A percentile compares a stretch with the other conserved stretches of the same genome.
Conservation (phyloP, 179 eudicot genomes). For the Pouteria campechiana region DNA sequence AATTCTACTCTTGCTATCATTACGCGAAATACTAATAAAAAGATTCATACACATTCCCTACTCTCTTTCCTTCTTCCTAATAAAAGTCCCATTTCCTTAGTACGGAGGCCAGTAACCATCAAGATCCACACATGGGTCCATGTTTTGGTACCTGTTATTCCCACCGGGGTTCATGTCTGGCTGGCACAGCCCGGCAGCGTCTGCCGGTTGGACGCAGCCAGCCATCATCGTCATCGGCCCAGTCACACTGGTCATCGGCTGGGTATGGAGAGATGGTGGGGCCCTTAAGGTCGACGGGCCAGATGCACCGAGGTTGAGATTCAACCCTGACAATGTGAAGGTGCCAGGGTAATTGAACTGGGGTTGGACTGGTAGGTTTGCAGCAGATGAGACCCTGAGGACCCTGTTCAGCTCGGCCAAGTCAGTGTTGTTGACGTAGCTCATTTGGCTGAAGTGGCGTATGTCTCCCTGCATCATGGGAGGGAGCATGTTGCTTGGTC, state of each 20-base stretch:
- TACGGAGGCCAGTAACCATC: constrained; percentile 64
- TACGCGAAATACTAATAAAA: too few species aligned
- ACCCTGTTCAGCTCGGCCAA: constrained; percentile 34
- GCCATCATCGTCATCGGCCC: constrained; percentile 21
- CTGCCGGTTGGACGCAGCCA: constrained; percentile 1
- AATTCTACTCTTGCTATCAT: too few species aligned
- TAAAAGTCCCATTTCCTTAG: too few species aligned
- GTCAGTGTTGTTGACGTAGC: constrained; percentile 38
- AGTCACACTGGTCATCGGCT: constrained; percentile 17
- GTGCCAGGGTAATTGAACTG: constrained; percentile 27
- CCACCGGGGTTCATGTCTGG: constrained; percentile 23
- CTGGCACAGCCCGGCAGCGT: constrained; percentile 21
- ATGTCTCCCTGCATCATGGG: constrained; percentile 31
- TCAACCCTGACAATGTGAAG: constrained; percentile 54
- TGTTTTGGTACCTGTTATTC: constrained; percentile 29
- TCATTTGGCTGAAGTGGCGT: constrained; percentile 18
- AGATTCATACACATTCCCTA: too few species aligned
- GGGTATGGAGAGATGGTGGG: constrained; percentile 4
- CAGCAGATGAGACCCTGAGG: constrained; percentile 16
- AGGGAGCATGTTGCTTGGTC: constrained; percentile 14
- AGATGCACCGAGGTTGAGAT: constrained; percentile 48
- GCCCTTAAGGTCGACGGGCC: constrained; percentile 26
- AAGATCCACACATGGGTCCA: constrained; percentile 56
- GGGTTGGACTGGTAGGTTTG: constrained; percentile 17
- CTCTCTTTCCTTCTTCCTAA: too few species aligned